phyloP scores from a whole-genome alignment of 768 basidiomycete genomes.

The Polyporus arcularius region DNA sequence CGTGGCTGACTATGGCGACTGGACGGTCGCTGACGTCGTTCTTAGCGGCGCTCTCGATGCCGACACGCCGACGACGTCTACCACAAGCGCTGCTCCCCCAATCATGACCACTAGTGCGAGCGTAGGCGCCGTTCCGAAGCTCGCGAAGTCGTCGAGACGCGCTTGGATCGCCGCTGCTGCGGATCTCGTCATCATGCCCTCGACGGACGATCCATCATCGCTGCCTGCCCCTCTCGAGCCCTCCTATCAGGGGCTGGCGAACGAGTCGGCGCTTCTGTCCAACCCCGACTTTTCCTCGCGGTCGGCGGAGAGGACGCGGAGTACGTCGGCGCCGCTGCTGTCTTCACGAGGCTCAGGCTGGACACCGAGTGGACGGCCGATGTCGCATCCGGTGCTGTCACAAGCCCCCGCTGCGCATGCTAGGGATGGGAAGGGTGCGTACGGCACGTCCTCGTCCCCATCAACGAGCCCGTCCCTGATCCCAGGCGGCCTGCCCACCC shows the following conservation, averaged over 20 bases:
- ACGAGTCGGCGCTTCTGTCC: neutral
- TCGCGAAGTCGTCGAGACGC: conserved; percentile 17
- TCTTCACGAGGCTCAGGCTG: neutral
- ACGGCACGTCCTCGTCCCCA: neutral
- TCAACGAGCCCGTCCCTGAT: neutral
- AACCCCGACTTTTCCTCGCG: neutral
- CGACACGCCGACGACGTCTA: conserved; percentile 1
- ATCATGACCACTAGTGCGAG: conserved; percentile 9
- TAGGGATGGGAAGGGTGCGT: neutral
- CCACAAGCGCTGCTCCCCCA: neutral
- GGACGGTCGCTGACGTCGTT: conserved; percentile 36
- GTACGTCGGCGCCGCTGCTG: conserved; percentile 6
- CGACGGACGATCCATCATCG: conserved; percentile 13
- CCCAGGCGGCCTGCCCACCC: conserved; percentile 27
- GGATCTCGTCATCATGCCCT: conserved; percentile 34
- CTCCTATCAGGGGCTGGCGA: neutral
- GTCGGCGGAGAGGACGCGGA: conserved; percentile 3
- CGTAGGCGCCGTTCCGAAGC: neutral
- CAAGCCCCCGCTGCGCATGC: neutral
- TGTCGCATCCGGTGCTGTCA: neutral
- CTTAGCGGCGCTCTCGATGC: conserved; percentile 38
- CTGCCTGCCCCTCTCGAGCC: neutral
- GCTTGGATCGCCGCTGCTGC: conserved; percentile 34
- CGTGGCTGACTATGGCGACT: conserved; percentile 24
- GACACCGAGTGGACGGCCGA: neutral